phyloP scores from a whole-genome alignment of 148 eudicot genomes.

The Simmondsia chinensis region DNA sequence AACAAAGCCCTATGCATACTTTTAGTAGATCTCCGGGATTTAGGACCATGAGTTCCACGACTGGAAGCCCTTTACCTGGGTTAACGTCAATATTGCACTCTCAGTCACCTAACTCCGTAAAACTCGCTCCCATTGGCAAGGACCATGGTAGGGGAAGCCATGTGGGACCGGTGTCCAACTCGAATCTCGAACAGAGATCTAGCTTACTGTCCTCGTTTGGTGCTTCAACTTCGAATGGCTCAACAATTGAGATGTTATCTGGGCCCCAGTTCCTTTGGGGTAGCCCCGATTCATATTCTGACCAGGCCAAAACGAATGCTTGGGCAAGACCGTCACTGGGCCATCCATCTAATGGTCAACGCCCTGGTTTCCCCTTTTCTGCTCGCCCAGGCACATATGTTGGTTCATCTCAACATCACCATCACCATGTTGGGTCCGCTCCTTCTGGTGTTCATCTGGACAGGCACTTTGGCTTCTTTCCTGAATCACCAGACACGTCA shows the following conservation, averaged over 20 bases:
- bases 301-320: constrained; percentile 28
- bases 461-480: constrained; percentile 52
- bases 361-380: constrained; percentile 40
- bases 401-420: constrained; percentile 31
- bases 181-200: too few species aligned
- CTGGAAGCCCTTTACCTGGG: constrained; percentile 38
- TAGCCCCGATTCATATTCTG: constrained; percentile 36
- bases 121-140: constrained; percentile 60
- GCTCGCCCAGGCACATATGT: constrained; percentile 28
- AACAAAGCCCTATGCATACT: constrained; percentile 36
- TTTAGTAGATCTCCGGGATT: constrained; percentile 46
- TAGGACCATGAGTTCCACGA: constrained; percentile 40
- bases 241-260: constrained; percentile 61
- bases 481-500: constrained; percentile 56
- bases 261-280: constrained; percentile 92
- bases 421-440: constrained; percentile 72
- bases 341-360: constrained; percentile 36
- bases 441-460: constrained; percentile 58
- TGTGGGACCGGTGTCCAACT: constrained; percentile 23
- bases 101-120: constrained; percentile 37
- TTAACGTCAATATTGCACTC: constrained; percentile 58
- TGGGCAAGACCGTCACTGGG: constrained; percentile 31
- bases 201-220: constrained; percentile 53
- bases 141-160: constrained; percentile 36
- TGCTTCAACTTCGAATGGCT: constrained; percentile 50